A percentile compares a stretch with the other conserved stretches of the same genome.
phyloP scores from a whole-genome alignment of 495 filamentous ascomycete species.

The Penicillium subrubescens region DNA sequence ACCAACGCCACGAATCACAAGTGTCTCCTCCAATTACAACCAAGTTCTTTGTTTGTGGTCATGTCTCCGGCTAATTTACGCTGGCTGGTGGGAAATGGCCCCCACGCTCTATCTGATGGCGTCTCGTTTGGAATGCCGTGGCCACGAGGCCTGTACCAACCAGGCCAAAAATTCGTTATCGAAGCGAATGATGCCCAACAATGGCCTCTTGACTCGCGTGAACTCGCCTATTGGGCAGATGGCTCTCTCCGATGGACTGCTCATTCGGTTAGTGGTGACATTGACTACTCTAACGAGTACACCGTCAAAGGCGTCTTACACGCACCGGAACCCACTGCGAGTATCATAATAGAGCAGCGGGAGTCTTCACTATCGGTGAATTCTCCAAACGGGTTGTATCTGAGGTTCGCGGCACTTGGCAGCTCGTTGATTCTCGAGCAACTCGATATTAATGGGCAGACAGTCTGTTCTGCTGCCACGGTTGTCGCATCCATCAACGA shows the following conservation, averaged over 20 bases:
- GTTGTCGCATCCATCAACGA: constrained; percentile 19
- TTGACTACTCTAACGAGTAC: constrained; percentile 16
- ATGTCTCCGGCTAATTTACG: constrained; percentile 19
- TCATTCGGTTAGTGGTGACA: constrained; percentile 16
- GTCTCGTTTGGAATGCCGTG: constrained; percentile 29
- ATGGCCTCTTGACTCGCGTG: constrained; percentile 25
- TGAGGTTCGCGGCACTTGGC: constrained; percentile 11
- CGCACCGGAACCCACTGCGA: background rate
- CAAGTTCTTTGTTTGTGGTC: background rate
- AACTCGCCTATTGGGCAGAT: constrained; percentile 27
- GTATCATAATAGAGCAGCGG: constrained; percentile 2
- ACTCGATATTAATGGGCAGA: constrained; percentile 8
- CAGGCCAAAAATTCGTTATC: constrained; percentile 23
- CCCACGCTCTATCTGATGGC: constrained; percentile 14
- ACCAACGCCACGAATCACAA: background rate
- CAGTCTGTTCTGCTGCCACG: constrained; percentile 16
- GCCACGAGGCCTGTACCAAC: constrained; percentile 15
- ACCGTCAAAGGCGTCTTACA: constrained; percentile 7
- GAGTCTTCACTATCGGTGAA: background rate
- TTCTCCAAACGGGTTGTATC: constrained; percentile 4
- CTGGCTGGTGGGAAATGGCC: constrained; percentile 20
- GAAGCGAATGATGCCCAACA: constrained; percentile 6
- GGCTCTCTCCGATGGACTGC: constrained; percentile 24
- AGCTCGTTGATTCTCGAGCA: constrained; percentile 11
- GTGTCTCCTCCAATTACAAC: background rate